A percentile compares a stretch with the other conserved stretches of the same genome.
Conservation (phyloP, 768 basidiomycete genomes). For the Suillus weaverae region DNA sequence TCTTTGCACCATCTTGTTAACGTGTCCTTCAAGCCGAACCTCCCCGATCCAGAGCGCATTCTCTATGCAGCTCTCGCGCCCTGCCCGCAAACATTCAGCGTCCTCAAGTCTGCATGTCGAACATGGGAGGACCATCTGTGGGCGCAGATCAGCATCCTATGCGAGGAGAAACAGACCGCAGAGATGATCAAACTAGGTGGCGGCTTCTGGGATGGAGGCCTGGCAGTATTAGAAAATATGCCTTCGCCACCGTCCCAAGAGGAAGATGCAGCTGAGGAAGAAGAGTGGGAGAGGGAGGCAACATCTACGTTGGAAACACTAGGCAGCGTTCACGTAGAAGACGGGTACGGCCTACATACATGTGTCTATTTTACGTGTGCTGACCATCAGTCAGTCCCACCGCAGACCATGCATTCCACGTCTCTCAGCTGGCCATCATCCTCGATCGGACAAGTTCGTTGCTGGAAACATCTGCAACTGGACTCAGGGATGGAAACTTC, state of each 20-base stretch:
- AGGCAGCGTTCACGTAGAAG: slow-evolving; percentile 55
- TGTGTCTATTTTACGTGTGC: slow-evolving; percentile 1
- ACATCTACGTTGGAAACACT: slow-evolving; percentile 55
- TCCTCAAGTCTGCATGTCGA: slow-evolving; percentile 72
- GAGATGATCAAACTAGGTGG: slow-evolving; percentile 65
- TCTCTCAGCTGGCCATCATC: slow-evolving; percentile 79
- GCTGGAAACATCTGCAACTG: slow-evolving; percentile 65
- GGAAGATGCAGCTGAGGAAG: slow-evolving; percentile 42
- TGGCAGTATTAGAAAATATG: slow-evolving; percentile 44
- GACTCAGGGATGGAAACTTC: slow-evolving; percentile 53
- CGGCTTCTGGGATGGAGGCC: slow-evolving; percentile 79
- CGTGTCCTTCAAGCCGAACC: slow-evolving; percentile 40
- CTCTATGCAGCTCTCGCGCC: slow-evolving; percentile 86
- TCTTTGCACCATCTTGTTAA: not conserved
- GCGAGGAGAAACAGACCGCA: slow-evolving; percentile 76
- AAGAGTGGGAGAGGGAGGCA: slow-evolving; percentile 70
- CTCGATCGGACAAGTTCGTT: slow-evolving; percentile 66
- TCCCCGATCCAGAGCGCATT: slow-evolving; percentile 75
- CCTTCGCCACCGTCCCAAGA: slow-evolving; percentile 25
- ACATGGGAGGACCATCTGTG: slow-evolving; percentile 97
- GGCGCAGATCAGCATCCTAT: slow-evolving; percentile 80
- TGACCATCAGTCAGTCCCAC: slow-evolving; percentile 42
- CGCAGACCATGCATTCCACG: slow-evolving; percentile 76
- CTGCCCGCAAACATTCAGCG: slow-evolving; percentile 59
- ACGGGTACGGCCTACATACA: slow-evolving; percentile 51